Conservation (phyloP, 352 stramenopile genomes). For the Pythium volutum region DNA sequence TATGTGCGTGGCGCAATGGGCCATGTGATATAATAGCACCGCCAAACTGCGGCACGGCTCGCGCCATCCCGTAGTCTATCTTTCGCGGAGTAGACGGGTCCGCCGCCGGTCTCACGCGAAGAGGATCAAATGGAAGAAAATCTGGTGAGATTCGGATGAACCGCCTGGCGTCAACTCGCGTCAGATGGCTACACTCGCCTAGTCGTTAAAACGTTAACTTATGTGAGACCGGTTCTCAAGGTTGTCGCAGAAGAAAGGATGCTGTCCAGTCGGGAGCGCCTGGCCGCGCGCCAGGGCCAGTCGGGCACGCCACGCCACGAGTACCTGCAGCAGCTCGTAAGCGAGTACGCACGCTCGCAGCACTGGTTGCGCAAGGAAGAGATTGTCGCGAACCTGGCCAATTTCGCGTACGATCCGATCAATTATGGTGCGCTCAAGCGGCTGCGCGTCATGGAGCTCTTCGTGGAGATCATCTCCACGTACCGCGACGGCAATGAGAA, state of each 20-base stretch:
- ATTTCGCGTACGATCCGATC: slow-evolving; percentile 86
- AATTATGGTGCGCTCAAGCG: slow-evolving; percentile 60
- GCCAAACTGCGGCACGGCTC: too few species aligned
- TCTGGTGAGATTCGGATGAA: neutral
- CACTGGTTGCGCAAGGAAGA: slow-evolving; percentile 64
- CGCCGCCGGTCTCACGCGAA: too few species aligned
- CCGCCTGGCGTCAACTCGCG: neutral
- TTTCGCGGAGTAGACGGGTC: too few species aligned
- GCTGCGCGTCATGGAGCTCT: slow-evolving; percentile 71
- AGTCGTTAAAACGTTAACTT: neutral
- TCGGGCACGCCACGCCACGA: slow-evolving; percentile 65
- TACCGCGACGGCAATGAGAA: slow-evolving; percentile 2
- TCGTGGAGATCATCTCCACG: slow-evolving; percentile 59
- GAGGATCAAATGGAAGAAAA: too few species aligned
- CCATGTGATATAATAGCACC: too few species aligned
- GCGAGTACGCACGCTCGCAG: slow-evolving; percentile 65
- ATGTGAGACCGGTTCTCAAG: neutral
- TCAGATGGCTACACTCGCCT: neutral
- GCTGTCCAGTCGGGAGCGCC: slow-evolving; percentile 55
- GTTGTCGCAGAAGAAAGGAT: slow-evolving; percentile 29
- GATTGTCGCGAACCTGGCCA: slow-evolving; percentile 75
- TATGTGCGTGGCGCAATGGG: neutral
- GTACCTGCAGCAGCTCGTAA: slow-evolving; percentile 74
- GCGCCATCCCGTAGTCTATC: too few species aligned
- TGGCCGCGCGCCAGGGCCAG: slow-evolving; percentile 64